phyloP scores from a whole-genome alignment of 441 rosid species.

The Erodium chrysanthum region DNA sequence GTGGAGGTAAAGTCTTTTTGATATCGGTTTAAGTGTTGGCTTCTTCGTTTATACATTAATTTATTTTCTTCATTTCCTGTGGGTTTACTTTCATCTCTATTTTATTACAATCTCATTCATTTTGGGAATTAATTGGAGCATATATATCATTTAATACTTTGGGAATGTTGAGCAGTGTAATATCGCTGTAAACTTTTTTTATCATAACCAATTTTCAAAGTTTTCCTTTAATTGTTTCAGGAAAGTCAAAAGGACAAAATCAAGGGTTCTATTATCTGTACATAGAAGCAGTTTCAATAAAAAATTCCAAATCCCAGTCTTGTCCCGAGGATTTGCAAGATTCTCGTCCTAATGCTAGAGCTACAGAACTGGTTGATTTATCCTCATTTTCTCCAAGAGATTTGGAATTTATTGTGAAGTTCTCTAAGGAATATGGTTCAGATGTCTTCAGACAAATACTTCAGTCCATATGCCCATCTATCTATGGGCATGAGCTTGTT shows the following conservation, averaged over 20 bases:
- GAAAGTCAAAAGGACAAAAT: slow-evolving; percentile 75
- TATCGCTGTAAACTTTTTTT: not conserved
- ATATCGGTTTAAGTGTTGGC: not conserved
- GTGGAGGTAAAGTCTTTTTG: slow-evolving; percentile 62
- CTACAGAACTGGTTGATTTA: slow-evolving; percentile 55
- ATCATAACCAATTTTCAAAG: not conserved
- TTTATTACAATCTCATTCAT: not conserved
- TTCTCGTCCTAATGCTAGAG: slow-evolving; percentile 34
- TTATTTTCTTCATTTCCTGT: not conserved
- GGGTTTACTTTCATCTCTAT: not conserved
- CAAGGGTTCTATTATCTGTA: slow-evolving; percentile 90
- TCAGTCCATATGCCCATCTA: slow-evolving; percentile 91
- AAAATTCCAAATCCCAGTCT: slow-evolving; percentile 72
- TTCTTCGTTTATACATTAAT: not conserved
- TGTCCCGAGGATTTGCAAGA: slow-evolving; percentile 47
- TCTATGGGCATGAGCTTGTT: slow-evolving; percentile 93
- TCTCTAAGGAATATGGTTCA: slow-evolving; percentile 72
- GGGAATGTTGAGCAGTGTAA: not conserved
- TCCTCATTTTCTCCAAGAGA: slow-evolving; percentile 75
- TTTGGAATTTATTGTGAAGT: slow-evolving; percentile 87
- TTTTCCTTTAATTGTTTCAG: slow-evolving; percentile 32
- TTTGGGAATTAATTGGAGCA: slow-evolving; percentile 1
- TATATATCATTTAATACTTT: not conserved
- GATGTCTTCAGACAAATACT: slow-evolving; percentile 69
- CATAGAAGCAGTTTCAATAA: slow-evolving; percentile 76